phyloP scores from a whole-genome alignment of 2,329 filamentous ascomycete genomes.

The Fusarium sulawesiense region DNA sequence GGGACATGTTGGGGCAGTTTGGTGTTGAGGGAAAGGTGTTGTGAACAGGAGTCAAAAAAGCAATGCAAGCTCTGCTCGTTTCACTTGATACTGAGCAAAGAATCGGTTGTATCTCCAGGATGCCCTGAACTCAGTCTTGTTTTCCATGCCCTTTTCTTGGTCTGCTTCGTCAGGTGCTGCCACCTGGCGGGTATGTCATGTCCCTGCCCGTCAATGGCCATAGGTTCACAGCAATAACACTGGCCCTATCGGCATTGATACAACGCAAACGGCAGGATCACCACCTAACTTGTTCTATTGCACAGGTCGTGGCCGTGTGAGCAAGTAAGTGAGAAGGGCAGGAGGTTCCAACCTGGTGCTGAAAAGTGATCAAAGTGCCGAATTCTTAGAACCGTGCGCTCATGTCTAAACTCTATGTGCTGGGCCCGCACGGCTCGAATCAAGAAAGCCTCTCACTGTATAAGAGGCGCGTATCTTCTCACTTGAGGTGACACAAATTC shows the following conservation, averaged over 20 bases:
- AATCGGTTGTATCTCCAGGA: background rate
- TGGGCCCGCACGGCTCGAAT: slow-evolving; percentile 11
- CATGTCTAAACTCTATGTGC: background rate
- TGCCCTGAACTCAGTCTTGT: background rate
- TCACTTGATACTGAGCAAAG: slow-evolving; percentile 36
- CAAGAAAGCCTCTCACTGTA: slow-evolving; percentile 16
- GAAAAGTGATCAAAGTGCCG: slow-evolving; percentile 6
- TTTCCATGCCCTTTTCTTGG: slow-evolving; percentile 1
- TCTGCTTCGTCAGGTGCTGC: slow-evolving; percentile 14
- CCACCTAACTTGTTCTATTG: background rate
- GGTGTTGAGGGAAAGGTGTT: slow-evolving; percentile 10
- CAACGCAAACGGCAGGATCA: background rate
- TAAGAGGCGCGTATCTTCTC: slow-evolving; percentile 25
- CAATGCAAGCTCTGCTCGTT: slow-evolving; percentile 23
- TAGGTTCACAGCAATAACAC: slow-evolving; percentile 7
- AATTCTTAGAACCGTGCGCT: background rate
- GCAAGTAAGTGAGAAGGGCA: background rate
- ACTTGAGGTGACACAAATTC: slow-evolving; percentile 35
- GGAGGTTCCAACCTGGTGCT: slow-evolving; percentile 4
- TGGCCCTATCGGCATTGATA: slow-evolving; percentile 4
- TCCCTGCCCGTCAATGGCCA: slow-evolving; percentile 24
- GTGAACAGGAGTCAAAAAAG: background rate
- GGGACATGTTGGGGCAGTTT: slow-evolving; percentile 47
- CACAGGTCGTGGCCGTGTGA: background rate
- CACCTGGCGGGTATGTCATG: slow-evolving; percentile 26